Percentiles rank a stretch among this genome's conserved stretches.
phyloP scores from a whole-genome alignment of 2,329 filamentous ascomycete genomes.

The Venturia effusa region DNA sequence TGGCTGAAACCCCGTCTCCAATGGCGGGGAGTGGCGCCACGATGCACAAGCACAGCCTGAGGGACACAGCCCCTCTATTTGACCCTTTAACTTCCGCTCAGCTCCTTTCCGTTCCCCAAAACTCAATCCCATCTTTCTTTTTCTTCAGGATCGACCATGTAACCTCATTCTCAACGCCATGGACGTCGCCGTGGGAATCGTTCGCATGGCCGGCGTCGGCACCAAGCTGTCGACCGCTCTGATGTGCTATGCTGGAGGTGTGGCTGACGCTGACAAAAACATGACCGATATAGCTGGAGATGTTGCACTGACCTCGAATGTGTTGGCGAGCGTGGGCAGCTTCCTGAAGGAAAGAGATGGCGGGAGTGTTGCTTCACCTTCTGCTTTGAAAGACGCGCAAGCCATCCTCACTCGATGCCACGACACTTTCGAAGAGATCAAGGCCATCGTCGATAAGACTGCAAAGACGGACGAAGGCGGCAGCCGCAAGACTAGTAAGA shows the following conservation, averaged over 20 bases:
- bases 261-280: constrained; percentile 18
- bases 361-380: background rate
- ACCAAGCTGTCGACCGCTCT: constrained; percentile 18
- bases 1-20: background rate
- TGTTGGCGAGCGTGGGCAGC: constrained; percentile 17
- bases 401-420: background rate
- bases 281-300: constrained; percentile 19
- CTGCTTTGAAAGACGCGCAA: background rate
- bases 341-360: constrained; percentile 8
- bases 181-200: background rate
- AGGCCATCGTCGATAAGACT: background rate
- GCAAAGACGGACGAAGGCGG: background rate
- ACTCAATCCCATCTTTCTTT: background rate
- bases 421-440: background rate
- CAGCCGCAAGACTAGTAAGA: background rate
- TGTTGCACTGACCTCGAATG: constrained; percentile 19
- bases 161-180: background rate
- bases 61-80: background rate
- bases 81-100: background rate
- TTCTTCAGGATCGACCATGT: background rate
- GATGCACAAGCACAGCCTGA: background rate
- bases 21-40: background rate
- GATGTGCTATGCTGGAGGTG: constrained; percentile 17
- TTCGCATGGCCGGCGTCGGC: constrained; percentile 16
- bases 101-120: background rate